phyloP scores from a whole-genome alignment of 805 yeast species.

The Lipomyces mesembrius region DNA sequence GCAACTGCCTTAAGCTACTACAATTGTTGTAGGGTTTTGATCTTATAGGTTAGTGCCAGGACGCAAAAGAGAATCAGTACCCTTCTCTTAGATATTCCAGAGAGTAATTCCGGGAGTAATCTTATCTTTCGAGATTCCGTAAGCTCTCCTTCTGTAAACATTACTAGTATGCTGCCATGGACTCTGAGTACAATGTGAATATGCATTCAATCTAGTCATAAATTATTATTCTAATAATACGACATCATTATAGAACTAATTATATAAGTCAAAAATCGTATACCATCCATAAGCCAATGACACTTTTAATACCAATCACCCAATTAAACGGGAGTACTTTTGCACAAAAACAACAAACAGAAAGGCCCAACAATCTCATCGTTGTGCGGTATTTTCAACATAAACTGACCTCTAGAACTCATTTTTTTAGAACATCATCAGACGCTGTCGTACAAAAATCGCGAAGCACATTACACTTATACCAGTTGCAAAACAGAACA shows the following conservation, averaged over 20 bases:
- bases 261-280: neutral
- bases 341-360: neutral
- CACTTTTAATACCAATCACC: neutral
- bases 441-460: neutral
- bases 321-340: neutral
- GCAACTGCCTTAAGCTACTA: no score
- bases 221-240: neutral
- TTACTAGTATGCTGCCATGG: no score
- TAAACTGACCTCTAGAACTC: neutral
- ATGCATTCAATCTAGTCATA: neutral
- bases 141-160: no score
- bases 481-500: neutral
- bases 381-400: no score
- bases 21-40: no score
- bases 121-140: no score
- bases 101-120: no score
- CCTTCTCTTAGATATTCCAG: no score
- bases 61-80: no score
- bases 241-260: neutral
- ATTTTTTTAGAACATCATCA: conserved; percentile 2
- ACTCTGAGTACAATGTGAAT: no score
- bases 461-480: conserved; percentile 3
- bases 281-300: neutral
- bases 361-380: neutral
- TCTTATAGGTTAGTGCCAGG: no score